Percentiles rank a stretch among this genome's conserved stretches.
These are phyloP conservation scores for Bipolaris zeicola DNA, from an alignment of 2,329 filamentous ascomycete genomes.

Conservation along the genomic window DNA sequence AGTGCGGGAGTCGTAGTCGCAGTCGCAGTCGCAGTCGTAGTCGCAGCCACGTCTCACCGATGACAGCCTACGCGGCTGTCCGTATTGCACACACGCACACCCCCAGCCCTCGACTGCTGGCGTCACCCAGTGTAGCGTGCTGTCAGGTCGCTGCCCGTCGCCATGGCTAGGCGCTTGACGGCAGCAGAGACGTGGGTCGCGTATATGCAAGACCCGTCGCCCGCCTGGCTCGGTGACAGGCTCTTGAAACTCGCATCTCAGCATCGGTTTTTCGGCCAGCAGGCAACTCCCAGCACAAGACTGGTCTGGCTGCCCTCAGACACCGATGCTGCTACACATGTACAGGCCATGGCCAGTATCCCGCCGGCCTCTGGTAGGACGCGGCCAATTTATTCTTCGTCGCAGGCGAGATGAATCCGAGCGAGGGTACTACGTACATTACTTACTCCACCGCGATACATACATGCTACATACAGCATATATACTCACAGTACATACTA, in stretches of 20 bases:
- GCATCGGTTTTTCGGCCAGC: neutral
- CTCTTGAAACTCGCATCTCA: conserved; percentile 35
- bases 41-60: conserved; percentile 7
- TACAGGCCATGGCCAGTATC: conserved; percentile 23
- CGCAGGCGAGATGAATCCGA: conserved; percentile 22
- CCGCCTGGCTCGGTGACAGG: conserved; percentile 24
- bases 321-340: conserved; percentile 14
- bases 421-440: neutral
- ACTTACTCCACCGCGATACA: neutral
- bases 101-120: neutral
- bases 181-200: conserved; percentile 21
- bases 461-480: neutral
- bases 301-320: conserved; percentile 19
- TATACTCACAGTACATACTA: neutral
- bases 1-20: neutral
- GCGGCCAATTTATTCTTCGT: conserved; percentile 22
- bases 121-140: conserved; percentile 20
- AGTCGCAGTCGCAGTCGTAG: neutral
- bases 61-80: conserved; percentile 7
- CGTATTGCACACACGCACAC: neutral
- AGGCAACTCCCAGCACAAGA: conserved; percentile 9
- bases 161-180: conserved; percentile 32
- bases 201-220: conserved; percentile 25
- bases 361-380: conserved; percentile 19
- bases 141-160: conserved; percentile 26